Base-by-base conservation (phyloP, 805 yeast genomes). In the Candida germanica region DNA sequence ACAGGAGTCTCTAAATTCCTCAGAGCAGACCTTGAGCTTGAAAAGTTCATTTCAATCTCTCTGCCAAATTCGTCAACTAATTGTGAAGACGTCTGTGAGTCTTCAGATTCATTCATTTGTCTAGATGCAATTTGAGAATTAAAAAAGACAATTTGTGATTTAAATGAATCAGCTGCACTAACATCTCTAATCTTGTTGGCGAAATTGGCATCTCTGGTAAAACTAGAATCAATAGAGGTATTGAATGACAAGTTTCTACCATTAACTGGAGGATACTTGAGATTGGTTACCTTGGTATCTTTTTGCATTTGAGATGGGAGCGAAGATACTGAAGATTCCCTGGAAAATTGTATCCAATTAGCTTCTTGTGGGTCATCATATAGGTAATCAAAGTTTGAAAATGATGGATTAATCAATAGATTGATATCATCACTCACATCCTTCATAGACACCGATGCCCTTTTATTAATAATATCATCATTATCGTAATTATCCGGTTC, bases 11-110 rank as follows among this genome's bases (percentile, higher is more conserved):
- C 18, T 5, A 26, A 6, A n/a, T 16, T 18, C 23, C 16, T 14
- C 6, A 24, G 4, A 6, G 5, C 21, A 10, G 32, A 21, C 17
- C 26, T 36, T 5, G 31, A 17, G 19, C 42, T 41, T 10, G 45
- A 36, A 16, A 44, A 44, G 22, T 44, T 41, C 13, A 20, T 13
- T 10, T 44, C 48, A n/a, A 65, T 58, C 16, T 52, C 53, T 26
- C 43, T 49, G n/a, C 53, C 44, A 32, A 66, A 63, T 19, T 54
- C 56, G 6, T 46, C 46, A 18, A 58, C 56, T 27, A 48, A 42
- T 28, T 56, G 52, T 7, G 56, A 36, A 4, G 69, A 55, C 1
- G 56, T 45, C 17, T 56, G 39, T 4, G 66, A 59, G 23, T 48
- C 53, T 11, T 38, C 31, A 6, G 62, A 57, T 2, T 54, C 56